Evolutionary conservation across 495 filamentous ascomycete species (phyloP).

Genomic region (Daldinia concentrica): DNA sequence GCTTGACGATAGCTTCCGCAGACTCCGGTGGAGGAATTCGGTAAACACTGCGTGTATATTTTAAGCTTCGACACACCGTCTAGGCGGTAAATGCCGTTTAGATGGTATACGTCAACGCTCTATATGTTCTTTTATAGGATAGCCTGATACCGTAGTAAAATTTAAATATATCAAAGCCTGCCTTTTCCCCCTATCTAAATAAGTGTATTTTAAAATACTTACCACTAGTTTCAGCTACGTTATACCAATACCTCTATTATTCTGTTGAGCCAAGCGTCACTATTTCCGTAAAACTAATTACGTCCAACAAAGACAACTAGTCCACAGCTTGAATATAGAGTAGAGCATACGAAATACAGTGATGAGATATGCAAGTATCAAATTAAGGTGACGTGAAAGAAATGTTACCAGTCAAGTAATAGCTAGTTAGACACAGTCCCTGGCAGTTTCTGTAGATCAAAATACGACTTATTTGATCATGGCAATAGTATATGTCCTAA

Average conservation of each 20-base stretch:
- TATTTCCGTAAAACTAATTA: not conserved
- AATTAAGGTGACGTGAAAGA: not conserved
- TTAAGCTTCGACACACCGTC: not conserved
- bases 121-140: not conserved
- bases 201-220: conserved; percentile 1
- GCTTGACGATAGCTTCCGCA: conserved; percentile 25
- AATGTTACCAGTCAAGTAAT: conserved; percentile 9
- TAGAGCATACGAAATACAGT: not conserved
- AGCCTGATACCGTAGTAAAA: not conserved
- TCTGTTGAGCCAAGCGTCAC: not conserved
- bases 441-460: conserved; percentile 24
- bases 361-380: not conserved
- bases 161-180: not conserved
- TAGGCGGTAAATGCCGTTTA: conserved; percentile 1
- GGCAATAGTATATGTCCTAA: conserved; percentile 14
- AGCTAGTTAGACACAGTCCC: conserved; percentile 3
- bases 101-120: not conserved
- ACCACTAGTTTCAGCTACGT: not conserved
- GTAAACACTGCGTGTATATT: conserved; percentile 10
- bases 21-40: conserved; percentile 15
- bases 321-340: not conserved
- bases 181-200: not conserved
- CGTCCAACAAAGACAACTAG: not conserved
- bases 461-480: conserved; percentile 23
- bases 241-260: not conserved